Percentiles rank a stretch among this genome's conserved stretches.
phyloP scores from a whole-genome alignment of 306 rosid genomes.

The Crotalaria pallida region DNA sequence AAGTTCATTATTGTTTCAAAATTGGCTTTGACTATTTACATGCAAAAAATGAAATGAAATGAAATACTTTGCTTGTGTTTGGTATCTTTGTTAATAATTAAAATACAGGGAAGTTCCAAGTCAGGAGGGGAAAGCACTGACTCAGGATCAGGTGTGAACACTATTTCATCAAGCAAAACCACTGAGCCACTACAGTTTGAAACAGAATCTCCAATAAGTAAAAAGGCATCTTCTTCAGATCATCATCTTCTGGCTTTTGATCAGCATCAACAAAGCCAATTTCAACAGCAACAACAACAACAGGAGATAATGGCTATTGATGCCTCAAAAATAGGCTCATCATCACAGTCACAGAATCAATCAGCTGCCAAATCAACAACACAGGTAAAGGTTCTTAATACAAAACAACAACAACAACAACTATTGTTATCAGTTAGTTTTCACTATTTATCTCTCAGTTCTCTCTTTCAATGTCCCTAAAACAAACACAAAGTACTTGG shows the following conservation, averaged over 20 bases:
- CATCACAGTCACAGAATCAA: conserved; percentile 50
- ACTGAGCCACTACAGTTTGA: conserved; percentile 50
- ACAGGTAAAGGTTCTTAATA: conserved; percentile 58
- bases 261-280: conserved; percentile 28
- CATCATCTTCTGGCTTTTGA: conserved; percentile 48
- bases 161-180: conserved; percentile 51
- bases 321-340: conserved; percentile 36
- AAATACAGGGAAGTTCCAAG: conserved; percentile 64
- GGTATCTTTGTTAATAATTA: conserved; percentile 12
- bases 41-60: neutral
- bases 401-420: neutral
- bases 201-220: conserved; percentile 71
- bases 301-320: conserved; percentile 35
- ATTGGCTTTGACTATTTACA: neutral
- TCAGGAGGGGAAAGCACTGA: conserved; percentile 88
- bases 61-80: neutral
- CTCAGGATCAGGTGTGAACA: conserved; percentile 77
- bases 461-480: conserved; percentile 30
- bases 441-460: conserved; percentile 33
- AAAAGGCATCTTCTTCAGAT: conserved; percentile 56
- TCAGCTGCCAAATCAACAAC: conserved; percentile 48
- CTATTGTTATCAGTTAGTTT: conserved; percentile 9
- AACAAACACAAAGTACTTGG: conserved; percentile 37
- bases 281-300: conserved; percentile 34
- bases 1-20: neutral